phyloP scores from a whole-genome alignment of 2,329 filamentous ascomycete genomes.

The Exophiala mesophila region DNA sequence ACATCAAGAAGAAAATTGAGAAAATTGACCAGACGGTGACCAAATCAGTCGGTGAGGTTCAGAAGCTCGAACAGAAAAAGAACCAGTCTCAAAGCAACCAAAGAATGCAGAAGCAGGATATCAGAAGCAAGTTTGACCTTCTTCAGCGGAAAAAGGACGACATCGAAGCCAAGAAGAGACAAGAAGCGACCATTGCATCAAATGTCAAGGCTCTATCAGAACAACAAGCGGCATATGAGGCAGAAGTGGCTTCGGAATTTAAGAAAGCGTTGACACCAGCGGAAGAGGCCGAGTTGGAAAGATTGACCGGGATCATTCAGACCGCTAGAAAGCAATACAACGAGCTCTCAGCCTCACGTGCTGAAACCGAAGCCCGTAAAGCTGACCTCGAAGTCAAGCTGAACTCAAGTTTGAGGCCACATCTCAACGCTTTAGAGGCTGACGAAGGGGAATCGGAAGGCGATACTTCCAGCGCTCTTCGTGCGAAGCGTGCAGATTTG shows the following conservation, averaged over 20 bases:
- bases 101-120: slow-evolving; percentile 70
- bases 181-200: slow-evolving; percentile 63
- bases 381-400: slow-evolving; percentile 79
- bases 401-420: slow-evolving; percentile 80
- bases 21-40: slow-evolving; percentile 85
- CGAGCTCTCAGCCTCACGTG: slow-evolving; percentile 65
- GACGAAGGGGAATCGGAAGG: slow-evolving; percentile 66
- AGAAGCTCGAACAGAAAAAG: slow-evolving; percentile 74
- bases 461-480: slow-evolving; percentile 53
- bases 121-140: slow-evolving; percentile 69
- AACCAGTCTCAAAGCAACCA: slow-evolving; percentile 76
- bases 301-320: slow-evolving; percentile 63
- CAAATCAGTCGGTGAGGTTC: slow-evolving; percentile 72
- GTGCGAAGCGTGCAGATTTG: slow-evolving; percentile 74
- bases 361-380: slow-evolving; percentile 75
- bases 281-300: slow-evolving; percentile 78
- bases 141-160: slow-evolving; percentile 68
- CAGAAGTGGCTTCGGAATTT: slow-evolving; percentile 79
- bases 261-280: slow-evolving; percentile 78
- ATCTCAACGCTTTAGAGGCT: slow-evolving; percentile 77
- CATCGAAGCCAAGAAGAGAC: slow-evolving; percentile 64
- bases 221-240: slow-evolving; percentile 69
- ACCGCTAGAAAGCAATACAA: slow-evolving; percentile 72
- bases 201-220: slow-evolving; percentile 72
- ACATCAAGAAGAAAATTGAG: slow-evolving; percentile 67